phyloP scores from a whole-genome alignment of 2,329 filamentous ascomycete species.

The Dendrostoma leiphaemia region DNA sequence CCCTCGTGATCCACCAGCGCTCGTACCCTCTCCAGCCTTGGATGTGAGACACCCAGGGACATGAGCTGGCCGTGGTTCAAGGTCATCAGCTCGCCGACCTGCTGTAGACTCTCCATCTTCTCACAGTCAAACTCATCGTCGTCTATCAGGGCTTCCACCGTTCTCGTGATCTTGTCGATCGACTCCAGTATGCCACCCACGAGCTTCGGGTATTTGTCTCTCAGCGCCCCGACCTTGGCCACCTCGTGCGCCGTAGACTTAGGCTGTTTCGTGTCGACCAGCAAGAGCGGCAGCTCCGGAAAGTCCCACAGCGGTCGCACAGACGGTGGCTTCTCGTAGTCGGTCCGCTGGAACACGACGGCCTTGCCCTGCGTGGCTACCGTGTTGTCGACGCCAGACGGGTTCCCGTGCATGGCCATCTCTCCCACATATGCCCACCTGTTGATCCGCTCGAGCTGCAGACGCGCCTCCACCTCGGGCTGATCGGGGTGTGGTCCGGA shows the following conservation, averaged over 20 bases:
- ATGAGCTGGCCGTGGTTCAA: conserved; percentile 92
- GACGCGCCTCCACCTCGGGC: conserved; percentile 77
- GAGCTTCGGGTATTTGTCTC: conserved; percentile 69
- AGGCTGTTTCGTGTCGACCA: conserved; percentile 85
- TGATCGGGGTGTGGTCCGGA: conserved; percentile 92
- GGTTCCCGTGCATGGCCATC: conserved; percentile 96
- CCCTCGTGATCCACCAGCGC: conserved; percentile 86
- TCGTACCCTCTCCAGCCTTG: conserved; percentile 84
- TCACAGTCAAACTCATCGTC: conserved; percentile 66
- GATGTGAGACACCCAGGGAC: conserved; percentile 92
- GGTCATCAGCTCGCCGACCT: conserved; percentile 82
- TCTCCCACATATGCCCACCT: conserved; percentile 96
- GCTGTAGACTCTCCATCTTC: conserved; percentile 62
- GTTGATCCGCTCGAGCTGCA: conserved; percentile 94
- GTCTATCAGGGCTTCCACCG: conserved; percentile 53
- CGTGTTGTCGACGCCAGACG: conserved; percentile 95
- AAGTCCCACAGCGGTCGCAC: conserved; percentile 82
- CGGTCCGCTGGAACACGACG: conserved; percentile 80
- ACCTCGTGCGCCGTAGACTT: conserved; percentile 87
- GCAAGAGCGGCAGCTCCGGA: conserved; percentile 83
- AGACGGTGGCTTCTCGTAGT: conserved; percentile 73
- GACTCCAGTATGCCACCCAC: conserved; percentile 79
- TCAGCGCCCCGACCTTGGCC: conserved; percentile 76
- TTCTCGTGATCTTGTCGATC: conserved; percentile 70
- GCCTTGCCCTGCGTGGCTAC: conserved; percentile 92